phyloP scores from a whole-genome alignment of 371 early-diverging fungal genomes.

The Basidiobolus meristosporus region DNA sequence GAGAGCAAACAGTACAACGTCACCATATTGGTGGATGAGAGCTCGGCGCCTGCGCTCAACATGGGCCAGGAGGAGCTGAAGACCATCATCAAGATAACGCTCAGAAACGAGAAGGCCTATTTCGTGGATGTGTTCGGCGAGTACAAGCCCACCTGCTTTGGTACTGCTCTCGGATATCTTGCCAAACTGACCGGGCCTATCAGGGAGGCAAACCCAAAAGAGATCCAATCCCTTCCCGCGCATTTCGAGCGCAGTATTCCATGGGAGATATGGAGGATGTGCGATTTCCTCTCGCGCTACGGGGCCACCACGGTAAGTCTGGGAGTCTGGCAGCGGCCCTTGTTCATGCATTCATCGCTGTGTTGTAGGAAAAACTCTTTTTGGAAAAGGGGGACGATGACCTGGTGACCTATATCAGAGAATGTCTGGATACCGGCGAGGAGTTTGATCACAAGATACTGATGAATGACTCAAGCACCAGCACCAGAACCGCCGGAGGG shows the following conservation, averaged over 20 bases:
- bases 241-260: constrained; percentile 43
- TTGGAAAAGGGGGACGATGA: constrained; percentile 38
- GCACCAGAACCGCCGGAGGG: constrained; percentile 11
- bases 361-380: constrained; percentile 35
- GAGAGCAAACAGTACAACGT: constrained; percentile 13
- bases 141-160: constrained; percentile 58
- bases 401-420: constrained; percentile 41
- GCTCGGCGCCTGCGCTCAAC: constrained; percentile 42
- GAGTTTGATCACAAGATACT: constrained; percentile 38
- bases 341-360: background rate
- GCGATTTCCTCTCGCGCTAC: constrained; percentile 54
- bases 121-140: constrained; percentile 54
- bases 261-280: constrained; percentile 53
- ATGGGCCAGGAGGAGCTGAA: constrained; percentile 33
- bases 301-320: constrained; percentile 28
- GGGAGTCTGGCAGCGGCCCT: background rate
- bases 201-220: background rate
- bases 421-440: constrained; percentile 65
- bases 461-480: constrained; percentile 9
- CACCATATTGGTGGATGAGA: constrained; percentile 39
- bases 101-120: constrained; percentile 64
- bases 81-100: constrained; percentile 62
- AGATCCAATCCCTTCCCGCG: background rate
- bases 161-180: constrained; percentile 37
- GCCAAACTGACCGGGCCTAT: constrained; percentile 31